A percentile compares a stretch with the other conserved stretches of the same genome.
These are phyloP conservation scores for Penicillium psychrosexuale DNA, from an alignment of 2,329 filamentous ascomycete species.

Conservation along the genomic window DNA sequence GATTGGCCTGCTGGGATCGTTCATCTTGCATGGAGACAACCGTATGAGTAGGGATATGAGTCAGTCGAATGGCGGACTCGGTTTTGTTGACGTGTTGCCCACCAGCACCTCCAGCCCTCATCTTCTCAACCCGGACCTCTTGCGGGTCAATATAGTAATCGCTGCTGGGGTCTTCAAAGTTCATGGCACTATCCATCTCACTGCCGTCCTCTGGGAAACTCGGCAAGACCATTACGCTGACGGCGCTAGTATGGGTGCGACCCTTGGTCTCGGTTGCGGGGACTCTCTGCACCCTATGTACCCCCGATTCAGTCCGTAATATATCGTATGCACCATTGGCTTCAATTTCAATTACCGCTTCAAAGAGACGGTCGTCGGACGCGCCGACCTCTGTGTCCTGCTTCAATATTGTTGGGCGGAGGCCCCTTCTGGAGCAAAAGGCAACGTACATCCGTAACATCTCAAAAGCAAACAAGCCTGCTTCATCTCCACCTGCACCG, in stretches of 20 bases:
- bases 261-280: constrained; percentile 89
- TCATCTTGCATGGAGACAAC: constrained; percentile 90
- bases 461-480: constrained; percentile 82
- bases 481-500: constrained; percentile 87
- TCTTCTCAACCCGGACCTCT: constrained; percentile 81
- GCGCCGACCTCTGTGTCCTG: constrained; percentile 70
- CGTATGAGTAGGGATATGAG: constrained; percentile 81
- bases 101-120: constrained; percentile 87
- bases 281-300: constrained; percentile 91
- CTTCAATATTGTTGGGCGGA: constrained; percentile 69
- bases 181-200: constrained; percentile 52
- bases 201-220: constrained; percentile 62
- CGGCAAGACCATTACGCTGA: constrained; percentile 87
- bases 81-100: constrained; percentile 99
- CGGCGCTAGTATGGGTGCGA: constrained; percentile 88
- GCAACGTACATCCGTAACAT: constrained; percentile 85
- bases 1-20: constrained; percentile 84
- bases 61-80: constrained; percentile 89
- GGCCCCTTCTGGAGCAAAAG: constrained; percentile 68
- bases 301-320: constrained; percentile 84
- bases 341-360: constrained; percentile 83
- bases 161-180: constrained; percentile 79
- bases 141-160: constrained; percentile 85
- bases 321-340: constrained; percentile 73
- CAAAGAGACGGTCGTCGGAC: constrained; percentile 68